Conservation (phyloP, 2,329 filamentous ascomycete genomes). For the Cylindrodendrum hubeiense region DNA sequence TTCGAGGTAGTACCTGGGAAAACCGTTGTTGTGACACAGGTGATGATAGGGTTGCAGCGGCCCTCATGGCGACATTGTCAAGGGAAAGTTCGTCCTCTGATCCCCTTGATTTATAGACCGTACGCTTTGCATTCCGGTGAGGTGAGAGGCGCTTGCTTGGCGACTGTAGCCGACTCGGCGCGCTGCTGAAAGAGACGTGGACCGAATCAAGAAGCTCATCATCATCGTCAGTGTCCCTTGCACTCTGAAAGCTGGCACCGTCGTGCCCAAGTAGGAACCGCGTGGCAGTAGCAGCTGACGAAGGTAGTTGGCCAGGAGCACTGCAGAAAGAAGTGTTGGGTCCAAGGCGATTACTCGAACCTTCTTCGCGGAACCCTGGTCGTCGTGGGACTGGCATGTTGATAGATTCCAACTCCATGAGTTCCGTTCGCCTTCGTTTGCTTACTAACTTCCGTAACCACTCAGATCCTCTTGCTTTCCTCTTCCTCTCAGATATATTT, state of each 20-base stretch:
- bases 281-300: slow-evolving; percentile 16
- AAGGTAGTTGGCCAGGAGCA: slow-evolving; percentile 32
- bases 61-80: slow-evolving; percentile 27
- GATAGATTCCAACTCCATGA: slow-evolving; percentile 36
- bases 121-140: slow-evolving; percentile 12
- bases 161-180: slow-evolving; percentile 7
- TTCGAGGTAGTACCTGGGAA: slow-evolving; percentile 14
- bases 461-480: slow-evolving; percentile 43
- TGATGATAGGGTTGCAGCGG: slow-evolving; percentile 42
- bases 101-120: slow-evolving; percentile 6
- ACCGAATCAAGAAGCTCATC: slow-evolving; percentile 30
- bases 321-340: slow-evolving; percentile 37
- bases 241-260: background rate
- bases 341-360: background rate
- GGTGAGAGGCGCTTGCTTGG: slow-evolving; percentile 31
- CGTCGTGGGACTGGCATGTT: slow-evolving; percentile 35
- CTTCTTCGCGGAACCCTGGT: slow-evolving; percentile 2
- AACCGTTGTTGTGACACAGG: slow-evolving; percentile 43
- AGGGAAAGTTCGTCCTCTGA: slow-evolving; percentile 33
- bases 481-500: slow-evolving; percentile 37
- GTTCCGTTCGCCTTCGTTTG: slow-evolving; percentile 45
- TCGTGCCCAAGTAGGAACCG: background rate
- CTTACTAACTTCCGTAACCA: slow-evolving; percentile 49
- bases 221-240: slow-evolving; percentile 11
- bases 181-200: slow-evolving; percentile 18